Evolutionary conservation across 805 yeast species (phyloP).

Genomic region (Candida pseudofarinosa): DNA sequence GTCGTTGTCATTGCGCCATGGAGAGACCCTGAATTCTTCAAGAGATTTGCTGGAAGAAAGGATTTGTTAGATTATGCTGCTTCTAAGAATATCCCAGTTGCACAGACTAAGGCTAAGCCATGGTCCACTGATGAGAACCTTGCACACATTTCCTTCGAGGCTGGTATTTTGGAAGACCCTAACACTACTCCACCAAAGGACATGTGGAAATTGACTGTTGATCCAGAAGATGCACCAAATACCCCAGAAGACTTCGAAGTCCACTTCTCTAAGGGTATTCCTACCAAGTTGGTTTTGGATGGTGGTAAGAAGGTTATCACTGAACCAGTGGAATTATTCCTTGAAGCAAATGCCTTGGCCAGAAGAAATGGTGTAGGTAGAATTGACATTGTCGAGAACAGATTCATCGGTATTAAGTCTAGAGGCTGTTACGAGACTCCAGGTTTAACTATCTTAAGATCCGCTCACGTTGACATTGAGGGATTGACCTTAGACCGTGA

Average conservation of each 20-base stretch:
- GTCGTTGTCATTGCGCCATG: slow-evolving; percentile 97
- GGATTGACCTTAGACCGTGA: slow-evolving; percentile 97
- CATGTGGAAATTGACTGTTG: slow-evolving; percentile 98
- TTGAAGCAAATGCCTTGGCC: slow-evolving; percentile 89
- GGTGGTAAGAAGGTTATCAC: slow-evolving; percentile 60
- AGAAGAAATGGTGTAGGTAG: slow-evolving; percentile 99
- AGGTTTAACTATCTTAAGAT: slow-evolving; percentile 90
- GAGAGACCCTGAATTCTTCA: slow-evolving; percentile 94
- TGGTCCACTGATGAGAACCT: slow-evolving; percentile 99
- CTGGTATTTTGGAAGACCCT: slow-evolving; percentile 99
- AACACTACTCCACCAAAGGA: slow-evolving; percentile 98
- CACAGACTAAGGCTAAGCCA: slow-evolving; percentile 98
- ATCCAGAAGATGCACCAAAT: slow-evolving; percentile 93
- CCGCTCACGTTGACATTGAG: slow-evolving; percentile 93
- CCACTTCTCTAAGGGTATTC: slow-evolving; percentile 81
- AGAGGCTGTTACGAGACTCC: slow-evolving; percentile 99
- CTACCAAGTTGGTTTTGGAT: slow-evolving; percentile 72
- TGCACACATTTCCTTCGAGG: slow-evolving; percentile 99
- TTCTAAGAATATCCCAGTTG: slow-evolving; percentile 85
- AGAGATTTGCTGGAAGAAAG: slow-evolving; percentile 96
- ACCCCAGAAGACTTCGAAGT: slow-evolving; percentile 85
- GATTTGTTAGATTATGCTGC: slow-evolving; percentile 94
- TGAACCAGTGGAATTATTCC: slow-evolving; percentile 87
- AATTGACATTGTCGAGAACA: slow-evolving; percentile 97
- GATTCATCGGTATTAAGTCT: slow-evolving; percentile 97